Conservation (phyloP, 2,329 filamentous ascomycete species). For the Pseudopyrenochaeta lycopersici region DNA sequence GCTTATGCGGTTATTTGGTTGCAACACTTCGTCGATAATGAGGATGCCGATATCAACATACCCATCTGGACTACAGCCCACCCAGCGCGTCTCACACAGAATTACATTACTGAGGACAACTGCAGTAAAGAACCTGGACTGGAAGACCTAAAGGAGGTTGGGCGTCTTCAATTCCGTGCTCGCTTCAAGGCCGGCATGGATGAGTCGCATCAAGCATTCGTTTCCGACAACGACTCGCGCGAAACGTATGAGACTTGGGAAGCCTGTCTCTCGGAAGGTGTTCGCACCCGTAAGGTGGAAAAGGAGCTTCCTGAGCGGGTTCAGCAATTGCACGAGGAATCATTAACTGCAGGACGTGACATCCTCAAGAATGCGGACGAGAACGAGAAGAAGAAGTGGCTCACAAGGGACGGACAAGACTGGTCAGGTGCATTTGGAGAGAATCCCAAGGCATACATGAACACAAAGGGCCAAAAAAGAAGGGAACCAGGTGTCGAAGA, state of each 20-base stretch:
- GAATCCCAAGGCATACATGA: slow-evolving; percentile 71
- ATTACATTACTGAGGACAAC: slow-evolving; percentile 87
- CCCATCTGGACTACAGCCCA: slow-evolving; percentile 89
- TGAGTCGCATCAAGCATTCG: slow-evolving; percentile 82
- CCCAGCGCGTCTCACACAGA: slow-evolving; percentile 80
- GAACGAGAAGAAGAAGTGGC: slow-evolving; percentile 79
- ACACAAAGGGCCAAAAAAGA: slow-evolving; percentile 61
- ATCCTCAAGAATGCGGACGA: slow-evolving; percentile 76
- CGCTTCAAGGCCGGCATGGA: slow-evolving; percentile 92
- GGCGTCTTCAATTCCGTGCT: slow-evolving; percentile 80
- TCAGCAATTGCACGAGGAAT: slow-evolving; percentile 81
- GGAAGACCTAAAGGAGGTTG: slow-evolving; percentile 78
- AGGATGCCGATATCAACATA: slow-evolving; percentile 80
- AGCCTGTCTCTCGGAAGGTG: slow-evolving; percentile 86
- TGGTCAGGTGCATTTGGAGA: slow-evolving; percentile 88
- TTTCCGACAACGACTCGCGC: slow-evolving; percentile 85
- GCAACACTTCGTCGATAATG: slow-evolving; percentile 81
- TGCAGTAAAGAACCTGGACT: slow-evolving; percentile 74
- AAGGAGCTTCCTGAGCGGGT: slow-evolving; percentile 77
- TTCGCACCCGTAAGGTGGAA: slow-evolving; percentile 74
- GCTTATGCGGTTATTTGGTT: slow-evolving; percentile 88
- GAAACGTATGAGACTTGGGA: slow-evolving; percentile 97
- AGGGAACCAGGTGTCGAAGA: slow-evolving; percentile 65
- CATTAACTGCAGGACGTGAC: slow-evolving; percentile 80
- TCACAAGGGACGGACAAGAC: slow-evolving; percentile 80